Conservation (phyloP, 257 asterid genomes). For the Gentiana dahurica region DNA sequence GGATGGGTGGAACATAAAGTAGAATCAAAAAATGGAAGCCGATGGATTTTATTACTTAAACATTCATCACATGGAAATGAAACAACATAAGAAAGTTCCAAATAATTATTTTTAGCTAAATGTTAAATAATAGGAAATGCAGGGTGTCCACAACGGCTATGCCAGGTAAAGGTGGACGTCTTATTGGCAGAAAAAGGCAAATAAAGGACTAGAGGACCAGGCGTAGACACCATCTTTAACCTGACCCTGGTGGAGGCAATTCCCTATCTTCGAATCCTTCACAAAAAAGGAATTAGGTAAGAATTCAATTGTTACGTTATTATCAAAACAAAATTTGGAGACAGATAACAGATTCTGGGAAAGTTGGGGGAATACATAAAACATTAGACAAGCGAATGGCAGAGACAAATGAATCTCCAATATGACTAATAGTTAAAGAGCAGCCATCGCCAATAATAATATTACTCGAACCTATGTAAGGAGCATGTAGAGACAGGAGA, state of each 20-base stretch:
- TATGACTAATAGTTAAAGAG: too few species aligned
- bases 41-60: neutral
- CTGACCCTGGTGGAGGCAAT: neutral
- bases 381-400: neutral
- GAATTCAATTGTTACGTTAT: neutral
- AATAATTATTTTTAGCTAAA: neutral
- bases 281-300: neutral
- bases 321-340: neutral
- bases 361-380: neutral
- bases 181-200: too few species aligned
- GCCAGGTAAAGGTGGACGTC: neutral
- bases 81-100: neutral
- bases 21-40: too few species aligned
- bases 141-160: slow-evolving; percentile 1
- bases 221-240: neutral
- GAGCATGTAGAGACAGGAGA: too few species aligned
- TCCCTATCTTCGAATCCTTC: neutral
- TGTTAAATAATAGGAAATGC: neutral
- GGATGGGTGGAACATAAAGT: too few species aligned
- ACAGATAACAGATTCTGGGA: neutral
- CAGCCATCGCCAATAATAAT: too few species aligned
- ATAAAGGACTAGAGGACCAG: neutral
- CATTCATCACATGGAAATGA: neutral
- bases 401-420: too few species aligned
- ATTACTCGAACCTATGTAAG: too few species aligned